Base-by-base conservation (phyloP, 2,329 filamentous ascomycete genomes). In the Neonectria ditissima region DNA sequence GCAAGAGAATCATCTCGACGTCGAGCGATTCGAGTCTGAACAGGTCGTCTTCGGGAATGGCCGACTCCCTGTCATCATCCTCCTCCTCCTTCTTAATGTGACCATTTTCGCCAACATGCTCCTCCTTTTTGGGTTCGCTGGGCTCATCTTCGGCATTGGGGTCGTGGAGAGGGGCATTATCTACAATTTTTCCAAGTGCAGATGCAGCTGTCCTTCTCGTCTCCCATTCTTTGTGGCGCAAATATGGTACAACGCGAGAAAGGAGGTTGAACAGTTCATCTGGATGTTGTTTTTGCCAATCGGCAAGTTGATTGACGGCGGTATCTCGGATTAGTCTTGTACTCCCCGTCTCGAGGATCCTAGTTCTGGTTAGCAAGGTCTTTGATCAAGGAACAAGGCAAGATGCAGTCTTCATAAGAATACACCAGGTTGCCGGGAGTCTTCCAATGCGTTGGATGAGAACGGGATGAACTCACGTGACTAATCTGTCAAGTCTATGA, bases 261-360 rank as follows among this genome's bases (percentile, higher is more conserved):
- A 99, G 86, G 7, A 99, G 86, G 76, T 98, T 97, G 81, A 98
- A 98, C 1, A 99, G 84, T 79, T 99, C 97, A 80, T 99, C 95
- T 0, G 96, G 96, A 74, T 98, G 96, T 78, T 96, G 92, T 78
- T 97, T 98, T 80, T 99, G 97, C 79, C 97, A 96, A 80, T 99
- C 96, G 66, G 94, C 96, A 67, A 99, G 87, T 81, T 99, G 96
- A 76, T 97, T 94, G 66, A 97, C 96, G 66, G 96, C 97, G 67
- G 96, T 99, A 76, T 97, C 97, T 71, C 97, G 91, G 77, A 99
- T 98, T 70, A 99, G 86, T 77, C 92, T 91, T 65, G 96, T 99
- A 81, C 95, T 98, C 73, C 96, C 96, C 62, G 96, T 98, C 86
- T 99, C 96, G 73, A 99, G 90, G 77, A 99, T 89, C 69, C 94